Percentiles rank a stretch among this genome's conserved stretches.
phyloP scores from a whole-genome alignment of 371 early-diverging fungal genomes.

The Homolaphlyctis polyrhiza region DNA sequence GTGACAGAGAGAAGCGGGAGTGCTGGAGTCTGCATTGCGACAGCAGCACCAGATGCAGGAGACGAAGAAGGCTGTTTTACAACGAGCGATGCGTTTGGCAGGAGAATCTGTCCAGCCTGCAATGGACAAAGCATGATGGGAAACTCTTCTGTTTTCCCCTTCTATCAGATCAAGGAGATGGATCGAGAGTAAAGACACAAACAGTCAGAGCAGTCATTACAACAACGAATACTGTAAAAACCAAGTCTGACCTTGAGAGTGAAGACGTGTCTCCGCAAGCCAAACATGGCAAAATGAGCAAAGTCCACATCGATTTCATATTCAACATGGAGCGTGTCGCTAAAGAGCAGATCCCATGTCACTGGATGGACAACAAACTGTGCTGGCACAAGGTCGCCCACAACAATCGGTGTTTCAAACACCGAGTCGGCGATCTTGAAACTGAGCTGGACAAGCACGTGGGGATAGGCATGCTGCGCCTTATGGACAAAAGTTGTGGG shows the following conservation, averaged over 20 bases:
- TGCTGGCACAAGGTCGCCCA: no score
- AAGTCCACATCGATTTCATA: slow-evolving; percentile 68
- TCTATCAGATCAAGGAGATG: no score
- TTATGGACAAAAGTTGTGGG: neutral
- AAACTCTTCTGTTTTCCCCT: slow-evolving; percentile 50
- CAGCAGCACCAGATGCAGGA: neutral
- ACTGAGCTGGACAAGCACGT: slow-evolving; percentile 38
- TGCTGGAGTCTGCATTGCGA: neutral
- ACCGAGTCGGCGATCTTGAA: slow-evolving; percentile 47
- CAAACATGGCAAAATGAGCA: slow-evolving; percentile 65
- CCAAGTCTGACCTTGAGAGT: slow-evolving; percentile 45
- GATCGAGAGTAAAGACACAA: slow-evolving; percentile 10
- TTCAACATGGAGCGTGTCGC: slow-evolving; percentile 31
- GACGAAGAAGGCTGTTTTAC: neutral
- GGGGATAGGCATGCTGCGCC: neutral
- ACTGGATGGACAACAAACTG: no score
- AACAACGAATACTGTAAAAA: neutral
- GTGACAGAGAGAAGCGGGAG: neutral
- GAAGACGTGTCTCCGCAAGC: slow-evolving; percentile 58
- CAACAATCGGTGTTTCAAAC: no score
- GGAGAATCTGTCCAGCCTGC: slow-evolving; percentile 50
- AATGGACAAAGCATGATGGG: slow-evolving; percentile 57
- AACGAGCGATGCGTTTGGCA: slow-evolving; percentile 8
- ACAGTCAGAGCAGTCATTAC: slow-evolving; percentile 1
- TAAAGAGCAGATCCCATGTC: no score